Percentiles rank a stretch among this genome's conserved stretches.
These are phyloP conservation scores for Diaporthe australafricana DNA, from an alignment of 2,329 filamentous ascomycete species.

Conservation along the genomic window DNA sequence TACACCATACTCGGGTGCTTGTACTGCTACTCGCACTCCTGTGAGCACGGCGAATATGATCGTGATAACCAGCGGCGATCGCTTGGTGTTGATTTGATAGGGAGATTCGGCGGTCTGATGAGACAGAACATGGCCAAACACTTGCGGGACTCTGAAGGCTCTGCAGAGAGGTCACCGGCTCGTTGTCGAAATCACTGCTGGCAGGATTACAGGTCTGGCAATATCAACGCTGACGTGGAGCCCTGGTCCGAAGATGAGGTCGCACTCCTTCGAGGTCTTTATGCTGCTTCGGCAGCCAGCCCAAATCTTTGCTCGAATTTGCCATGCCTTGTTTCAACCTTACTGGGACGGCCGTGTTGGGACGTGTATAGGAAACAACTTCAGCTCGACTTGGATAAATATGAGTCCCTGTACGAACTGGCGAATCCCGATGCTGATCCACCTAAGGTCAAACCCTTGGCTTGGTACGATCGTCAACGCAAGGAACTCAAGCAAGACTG, in stretches of 20 bases:
- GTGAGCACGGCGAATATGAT: conserved; percentile 71
- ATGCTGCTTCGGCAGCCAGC: conserved; percentile 43
- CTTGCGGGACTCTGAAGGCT: conserved; percentile 36
- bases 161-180: conserved; percentile 2
- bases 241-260: conserved; percentile 63
- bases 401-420: conserved; percentile 42
- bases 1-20: conserved; percentile 68
- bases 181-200: conserved; percentile 58
- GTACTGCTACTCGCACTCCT: conserved; percentile 71
- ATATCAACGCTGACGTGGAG: conserved; percentile 46
- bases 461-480: conserved; percentile 68
- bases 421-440: conserved; percentile 42
- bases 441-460: conserved; percentile 56
- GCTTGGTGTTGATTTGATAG: conserved; percentile 62
- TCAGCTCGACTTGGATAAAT: conserved; percentile 49
- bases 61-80: conserved; percentile 63
- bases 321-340: conserved; percentile 62
- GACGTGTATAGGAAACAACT: conserved; percentile 60
- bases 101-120: conserved; percentile 47
- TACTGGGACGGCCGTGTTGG: conserved; percentile 64
- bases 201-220: conserved; percentile 47
- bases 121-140: conserved; percentile 47
- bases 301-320: conserved; percentile 46
- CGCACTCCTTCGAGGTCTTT: conserved; percentile 59
- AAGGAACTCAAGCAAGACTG: conserved; percentile 67